Evolutionary conservation across 164 flowering plant species (phyloP).

Genomic region (Cinnamomum chago): DNA sequence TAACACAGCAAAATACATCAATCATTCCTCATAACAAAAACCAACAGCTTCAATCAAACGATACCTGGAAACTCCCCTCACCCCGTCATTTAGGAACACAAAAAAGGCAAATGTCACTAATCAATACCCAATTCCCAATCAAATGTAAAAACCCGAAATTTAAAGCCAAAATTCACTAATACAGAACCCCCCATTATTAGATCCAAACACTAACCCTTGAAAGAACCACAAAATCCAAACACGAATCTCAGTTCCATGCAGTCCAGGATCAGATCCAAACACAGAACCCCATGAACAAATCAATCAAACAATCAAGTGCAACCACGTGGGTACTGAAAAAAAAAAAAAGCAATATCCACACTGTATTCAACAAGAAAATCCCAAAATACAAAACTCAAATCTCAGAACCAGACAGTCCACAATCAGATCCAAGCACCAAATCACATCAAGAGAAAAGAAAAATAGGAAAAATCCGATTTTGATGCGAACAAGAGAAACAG

Average conservation of each 20-base stretch:
- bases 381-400: background rate
- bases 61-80: background rate
- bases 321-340: background rate
- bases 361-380: background rate
- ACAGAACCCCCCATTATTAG: background rate
- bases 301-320: background rate
- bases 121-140: background rate
- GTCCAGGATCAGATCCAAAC: slow-evolving; percentile 1
- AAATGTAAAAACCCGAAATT: background rate
- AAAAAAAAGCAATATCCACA: background rate
- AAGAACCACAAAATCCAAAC: background rate
- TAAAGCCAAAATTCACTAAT: no score
- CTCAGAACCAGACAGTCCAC: background rate
- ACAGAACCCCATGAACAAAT: background rate
- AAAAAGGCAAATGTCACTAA: background rate
- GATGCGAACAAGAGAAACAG: slow-evolving; percentile 12
- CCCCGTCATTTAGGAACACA: background rate
- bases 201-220: background rate
- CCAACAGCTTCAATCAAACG: no score
- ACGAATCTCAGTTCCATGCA: background rate
- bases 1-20: no score
- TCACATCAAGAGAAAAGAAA: background rate
- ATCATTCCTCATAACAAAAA: no score
- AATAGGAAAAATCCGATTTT: background rate
- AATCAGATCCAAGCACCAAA: background rate